Evolutionary conservation across 108 stramenopile genomes (phyloP), one percentile per base, ranked within the genome.

Genomic region (Skeletonema marinoi): DNA sequence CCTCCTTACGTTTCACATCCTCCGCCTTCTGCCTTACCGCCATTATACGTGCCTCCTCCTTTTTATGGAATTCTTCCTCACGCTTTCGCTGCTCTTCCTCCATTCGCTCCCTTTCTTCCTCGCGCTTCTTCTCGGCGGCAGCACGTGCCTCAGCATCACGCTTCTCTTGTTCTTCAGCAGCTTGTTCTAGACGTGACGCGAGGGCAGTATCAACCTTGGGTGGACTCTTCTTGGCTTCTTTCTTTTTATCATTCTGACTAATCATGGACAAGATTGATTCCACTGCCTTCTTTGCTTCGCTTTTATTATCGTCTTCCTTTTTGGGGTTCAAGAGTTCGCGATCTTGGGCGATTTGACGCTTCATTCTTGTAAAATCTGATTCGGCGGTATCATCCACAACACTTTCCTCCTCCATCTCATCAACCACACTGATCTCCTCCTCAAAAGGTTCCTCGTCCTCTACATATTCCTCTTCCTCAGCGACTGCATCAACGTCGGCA

Each of bases 81-180:
- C 77, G 83, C 36, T 72, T 35, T 51, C 62, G 76, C 69, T 76
- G 74, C 0, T 66, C 25, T 58, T 87, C 81, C 5, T 58, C 44
- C 31, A 65, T 29, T 50, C 46, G 36, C 41, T 29, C 42, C 33
- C 54, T 67, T 33, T 84, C 62, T 60, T 84, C 79, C 32, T 77
- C 56, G 0, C 32, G 21, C 62, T 80, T 80, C 70, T 80, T 84
- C 46, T 82, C 75, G 31, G 70, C 66, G 3, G 70, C 70, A 29
- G 58, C 12, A 16, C 83, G 71, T 9, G 56, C 19, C 56, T 80
- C 70, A 21, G 83, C 74, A 61, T 80, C 83, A 6, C 77, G 73
- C 14, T 77, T 81, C 81, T 87, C 86, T 71, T 84, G 80, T 17
- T 77, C 80, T 21, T 64, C 61, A 14, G 86, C 86, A 39, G 80